phyloP scores from a whole-genome alignment of 495 filamentous ascomycete genomes.

The Aspergillus asperescens region DNA sequence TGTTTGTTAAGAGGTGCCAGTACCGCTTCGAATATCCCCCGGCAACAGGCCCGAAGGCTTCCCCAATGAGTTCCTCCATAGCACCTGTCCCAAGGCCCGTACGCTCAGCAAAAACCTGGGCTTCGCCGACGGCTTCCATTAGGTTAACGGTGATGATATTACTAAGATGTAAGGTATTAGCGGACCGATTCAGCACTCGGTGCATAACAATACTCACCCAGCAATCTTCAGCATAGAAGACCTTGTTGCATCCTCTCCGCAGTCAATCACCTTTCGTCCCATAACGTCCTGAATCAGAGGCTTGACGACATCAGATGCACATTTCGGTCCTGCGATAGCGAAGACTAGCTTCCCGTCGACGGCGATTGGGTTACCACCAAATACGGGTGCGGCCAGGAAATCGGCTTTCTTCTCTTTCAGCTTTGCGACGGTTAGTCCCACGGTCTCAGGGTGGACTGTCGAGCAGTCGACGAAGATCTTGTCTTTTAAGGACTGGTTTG shows the following conservation, averaged over 20 bases:
- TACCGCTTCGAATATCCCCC: slow-evolving; percentile 47
- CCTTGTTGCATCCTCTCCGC: slow-evolving; percentile 44
- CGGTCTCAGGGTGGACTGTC: slow-evolving; percentile 41
- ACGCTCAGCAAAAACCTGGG: slow-evolving; percentile 52
- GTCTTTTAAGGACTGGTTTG: slow-evolving; percentile 32
- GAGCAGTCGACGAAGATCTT: slow-evolving; percentile 50
- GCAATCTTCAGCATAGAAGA: slow-evolving; percentile 46
- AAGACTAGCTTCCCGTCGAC: slow-evolving; percentile 44
- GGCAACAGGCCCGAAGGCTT: slow-evolving; percentile 48
- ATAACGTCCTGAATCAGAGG: slow-evolving; percentile 45
- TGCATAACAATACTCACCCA: slow-evolving; percentile 22
- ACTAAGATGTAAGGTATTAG: slow-evolving; percentile 11
- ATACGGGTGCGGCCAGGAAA: slow-evolving; percentile 42
- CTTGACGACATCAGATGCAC: slow-evolving; percentile 32
- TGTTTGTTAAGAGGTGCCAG: background rate
- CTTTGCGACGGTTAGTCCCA: slow-evolving; percentile 30
- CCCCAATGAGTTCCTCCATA: slow-evolving; percentile 47
- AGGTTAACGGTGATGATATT: slow-evolving; percentile 45
- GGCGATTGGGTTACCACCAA: slow-evolving; percentile 43
- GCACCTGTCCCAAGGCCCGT: slow-evolving; percentile 45
- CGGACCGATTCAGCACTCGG: background rate
- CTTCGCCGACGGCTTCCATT: slow-evolving; percentile 50
- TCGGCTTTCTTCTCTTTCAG: slow-evolving; percentile 33
- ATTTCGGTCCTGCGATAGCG: slow-evolving; percentile 38
- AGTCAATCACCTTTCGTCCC: slow-evolving; percentile 43